A percentile compares a stretch with the other conserved stretches of the same genome.
Evolutionary conservation across 1,284 basidiomycete genomes (phyloP).

Genomic region (Inonotus obliquus): DNA sequence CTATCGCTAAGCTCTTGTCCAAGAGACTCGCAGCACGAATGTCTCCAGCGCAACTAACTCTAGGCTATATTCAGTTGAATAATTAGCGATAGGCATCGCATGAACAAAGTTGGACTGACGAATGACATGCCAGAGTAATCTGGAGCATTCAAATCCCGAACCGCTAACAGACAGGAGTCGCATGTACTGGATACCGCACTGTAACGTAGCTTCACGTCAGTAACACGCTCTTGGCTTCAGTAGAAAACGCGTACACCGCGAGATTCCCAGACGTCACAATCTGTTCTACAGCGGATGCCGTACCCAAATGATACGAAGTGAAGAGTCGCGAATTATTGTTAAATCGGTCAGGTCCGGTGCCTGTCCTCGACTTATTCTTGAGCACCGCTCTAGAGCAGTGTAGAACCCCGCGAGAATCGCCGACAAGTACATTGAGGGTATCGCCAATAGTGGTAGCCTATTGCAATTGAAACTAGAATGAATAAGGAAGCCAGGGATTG

Average conservation of each 20-base stretch:
- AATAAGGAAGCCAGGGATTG: not conserved
- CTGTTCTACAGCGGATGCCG: not conserved
- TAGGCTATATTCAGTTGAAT: not conserved
- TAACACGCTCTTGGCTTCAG: not conserved
- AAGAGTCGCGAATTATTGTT: conserved; percentile 14
- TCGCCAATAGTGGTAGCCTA: conserved; percentile 6
- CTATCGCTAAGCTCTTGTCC: conserved; percentile 46
- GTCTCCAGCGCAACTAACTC: conserved; percentile 31
- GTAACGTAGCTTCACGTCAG: not conserved
- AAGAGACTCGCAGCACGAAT: conserved; percentile 52
- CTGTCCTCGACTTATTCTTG: not conserved
- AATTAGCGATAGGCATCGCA: not conserved
- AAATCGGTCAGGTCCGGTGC: conserved; percentile 1
- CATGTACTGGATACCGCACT: conserved; percentile 1
- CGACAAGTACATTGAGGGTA: conserved; percentile 8
- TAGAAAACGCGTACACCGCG: conserved; percentile 5
- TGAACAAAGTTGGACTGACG: not conserved
- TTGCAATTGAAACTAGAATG: not conserved
- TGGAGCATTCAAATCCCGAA: conserved; percentile 9
- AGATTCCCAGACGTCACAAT: not conserved
- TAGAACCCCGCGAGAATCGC: conserved; percentile 4
- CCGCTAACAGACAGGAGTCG: not conserved
- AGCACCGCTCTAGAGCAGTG: conserved; percentile 5
- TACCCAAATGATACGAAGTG: conserved; percentile 7
- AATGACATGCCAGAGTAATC: conserved; percentile 5